Evolutionary conservation across 345 rosid species (phyloP), one percentile per base, ranked within the genome.

Genomic region (Toxicodendron radicans): DNA sequence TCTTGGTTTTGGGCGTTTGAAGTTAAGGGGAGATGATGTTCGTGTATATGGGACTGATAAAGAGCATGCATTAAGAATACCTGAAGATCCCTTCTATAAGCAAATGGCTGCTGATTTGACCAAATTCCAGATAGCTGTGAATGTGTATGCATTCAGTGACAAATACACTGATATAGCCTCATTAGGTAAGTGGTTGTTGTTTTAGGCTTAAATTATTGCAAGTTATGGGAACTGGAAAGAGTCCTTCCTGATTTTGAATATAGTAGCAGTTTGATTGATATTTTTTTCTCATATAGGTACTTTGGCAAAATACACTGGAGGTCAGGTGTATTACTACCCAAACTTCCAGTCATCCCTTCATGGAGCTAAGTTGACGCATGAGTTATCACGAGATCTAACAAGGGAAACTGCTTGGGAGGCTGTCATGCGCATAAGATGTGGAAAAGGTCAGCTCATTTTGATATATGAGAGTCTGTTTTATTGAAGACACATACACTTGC

Each of bases 341-440:
- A 82, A 89, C 76, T 93, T 96, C 84, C 97, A 88, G 33, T 86
- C 95, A 60, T 78, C 88, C 59, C 76, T 76, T 81, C 97, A 93
- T 65, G 86, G 91, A 75, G 93, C 91, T 80, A 96, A 85, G 85
- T 78, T 93, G 86, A 92, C 91, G 70, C 89, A 89, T 75, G 99
- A 96, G 83, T 79, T 96, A 71, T 81, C 91, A 69, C 88, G 98
- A 85, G 99, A 96, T 84, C 97, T 96, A 71, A 96, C 92, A 0
- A 88, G 98, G 82, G 99, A 96, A 88, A 96, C 99, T 79, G 98
- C 97, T 52, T 96, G 99, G 99, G 99, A 96, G 86, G 87, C 98
- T n/a, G 99, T 93, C 59, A 89, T 96, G 99, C 92, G 99, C 57
- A 74, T 96, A 81, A 88, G 99, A 93, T 96, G 98, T 81, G 99